phyloP scores from a whole-genome alignment of 1,284 basidiomycete species.

The Moniliella sp. region DNA sequence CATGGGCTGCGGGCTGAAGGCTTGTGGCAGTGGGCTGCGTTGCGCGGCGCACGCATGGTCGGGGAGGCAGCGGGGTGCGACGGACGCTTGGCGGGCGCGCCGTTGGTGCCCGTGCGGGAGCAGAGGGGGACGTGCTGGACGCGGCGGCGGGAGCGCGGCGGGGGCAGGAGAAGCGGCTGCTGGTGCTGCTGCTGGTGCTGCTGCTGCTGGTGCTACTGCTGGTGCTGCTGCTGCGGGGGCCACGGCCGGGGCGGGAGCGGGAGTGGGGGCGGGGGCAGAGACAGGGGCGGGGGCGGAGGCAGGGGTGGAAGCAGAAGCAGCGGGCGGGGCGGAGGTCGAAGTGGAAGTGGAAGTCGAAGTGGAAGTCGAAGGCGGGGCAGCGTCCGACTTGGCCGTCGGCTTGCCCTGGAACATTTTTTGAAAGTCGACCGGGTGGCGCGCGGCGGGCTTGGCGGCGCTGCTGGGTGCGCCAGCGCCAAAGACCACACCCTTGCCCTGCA shows the following conservation, averaged over 20 bases:
- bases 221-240: slow-evolving; percentile 6
- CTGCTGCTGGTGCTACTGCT: neutral
- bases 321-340: slow-evolving; percentile 4
- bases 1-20: slow-evolving; percentile 2
- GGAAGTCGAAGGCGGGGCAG: slow-evolving; percentile 1
- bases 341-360: no score
- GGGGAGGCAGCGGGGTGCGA: neutral
- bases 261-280: neutral
- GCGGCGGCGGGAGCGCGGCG: no score
- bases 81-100: slow-evolving; percentile 1
- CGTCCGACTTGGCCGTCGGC: neutral
- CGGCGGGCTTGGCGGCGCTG: neutral
- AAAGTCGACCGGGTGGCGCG: slow-evolving; percentile 16
- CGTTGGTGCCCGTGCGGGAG: slow-evolving; percentile 9
- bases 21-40: neutral
- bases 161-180: slow-evolving; percentile 6
- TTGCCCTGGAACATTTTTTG: slow-evolving; percentile 30
- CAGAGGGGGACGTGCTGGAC: slow-evolving; percentile 18
- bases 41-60: neutral
- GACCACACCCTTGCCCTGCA: neutral
- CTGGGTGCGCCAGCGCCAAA: neutral
- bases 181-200: neutral
- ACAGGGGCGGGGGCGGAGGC: neutral
- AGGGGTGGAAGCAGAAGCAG: slow-evolving; percentile 1
- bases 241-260: slow-evolving; percentile 4